Percentiles rank a stretch among this genome's conserved stretches.
Evolutionary conservation across 495 filamentous ascomycete species (phyloP).

Genomic region (Aspergillus nidulans): DNA sequence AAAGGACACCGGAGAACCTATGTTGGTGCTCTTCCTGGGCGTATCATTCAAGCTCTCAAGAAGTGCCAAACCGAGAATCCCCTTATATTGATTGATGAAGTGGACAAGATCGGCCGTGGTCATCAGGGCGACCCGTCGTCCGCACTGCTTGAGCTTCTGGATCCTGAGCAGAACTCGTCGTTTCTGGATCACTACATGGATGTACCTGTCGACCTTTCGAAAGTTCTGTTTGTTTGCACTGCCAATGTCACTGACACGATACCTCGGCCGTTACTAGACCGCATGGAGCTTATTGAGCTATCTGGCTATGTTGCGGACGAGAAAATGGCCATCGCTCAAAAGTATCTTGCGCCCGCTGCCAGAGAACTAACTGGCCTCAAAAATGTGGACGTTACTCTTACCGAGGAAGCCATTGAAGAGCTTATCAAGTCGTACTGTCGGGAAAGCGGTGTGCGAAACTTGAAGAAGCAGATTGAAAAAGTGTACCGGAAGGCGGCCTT

Average conservation of each 20-base stretch:
- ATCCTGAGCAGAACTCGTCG: constrained; percentile 95
- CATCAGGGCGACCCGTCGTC: constrained; percentile 96
- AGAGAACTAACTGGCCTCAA: constrained; percentile 89
- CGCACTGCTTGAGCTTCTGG: constrained; percentile 87
- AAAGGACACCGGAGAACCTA: constrained; percentile 97
- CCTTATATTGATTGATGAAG: constrained; percentile 91
- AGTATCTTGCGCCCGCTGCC: constrained; percentile 85
- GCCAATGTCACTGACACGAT: constrained; percentile 99
- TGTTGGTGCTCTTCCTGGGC: constrained; percentile 90
- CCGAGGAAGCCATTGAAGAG: constrained; percentile 83
- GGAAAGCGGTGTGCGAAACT: constrained; percentile 91
- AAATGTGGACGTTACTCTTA: constrained; percentile 80
- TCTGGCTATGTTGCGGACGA: constrained; percentile 97
- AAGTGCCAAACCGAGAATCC: constrained; percentile 99
- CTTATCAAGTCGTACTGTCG: constrained; percentile 98
- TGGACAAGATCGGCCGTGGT: constrained; percentile 95
- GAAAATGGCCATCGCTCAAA: constrained; percentile 97
- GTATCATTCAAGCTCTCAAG: constrained; percentile 97
- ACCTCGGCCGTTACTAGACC: constrained; percentile 86
- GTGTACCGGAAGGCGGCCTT: constrained; percentile 96
- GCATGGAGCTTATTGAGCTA: constrained; percentile 97
- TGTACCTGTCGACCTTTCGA: constrained; percentile 94
- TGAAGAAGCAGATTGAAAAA: constrained; percentile 99
- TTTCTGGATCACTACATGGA: constrained; percentile 99
- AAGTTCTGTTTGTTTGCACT: constrained; percentile 98